Base-by-base conservation (phyloP, 352 stramenopile genomes). In the Phytophthora pluvialis region DNA sequence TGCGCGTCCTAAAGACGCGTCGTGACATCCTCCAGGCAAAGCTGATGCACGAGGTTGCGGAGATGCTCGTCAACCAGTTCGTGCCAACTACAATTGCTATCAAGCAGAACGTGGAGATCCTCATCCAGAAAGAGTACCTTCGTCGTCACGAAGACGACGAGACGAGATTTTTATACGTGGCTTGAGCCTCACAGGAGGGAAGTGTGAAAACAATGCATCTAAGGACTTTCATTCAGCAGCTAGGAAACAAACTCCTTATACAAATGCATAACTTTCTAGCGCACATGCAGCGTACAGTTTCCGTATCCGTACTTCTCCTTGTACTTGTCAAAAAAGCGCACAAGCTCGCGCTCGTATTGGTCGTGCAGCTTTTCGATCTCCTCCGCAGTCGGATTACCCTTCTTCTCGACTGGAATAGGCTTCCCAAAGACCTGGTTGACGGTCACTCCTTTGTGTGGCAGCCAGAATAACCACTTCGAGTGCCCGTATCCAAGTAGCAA, bases 81-180 rank as follows among this genome's bases (percentile, higher is more conserved):
- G 86, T 91, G 9, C 88, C 88, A 9, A 81, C 80, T 1, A 31
- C 64, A 0, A 73, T 68, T 0, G 71, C 74, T 21, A 77, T 95
- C 49, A 90, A 93, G 60, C 80, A 89, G 32, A 95, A 95, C 55
- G 65, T 95, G 21, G 81, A 92, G 28, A 89, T 94, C 44, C 73
- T 95, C 10, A 85, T 95, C 21, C 77, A 94, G 51, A 95, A 95
- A 66, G 88, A 95, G 35, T 95, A 92, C 35, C 35, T 94, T 25
- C 78, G 80, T 18, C 86, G 81, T 33, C 81, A 91, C 59, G 83
- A 92, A 10, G 75, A 66, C 13, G 76, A 90, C 46, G 54, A 84
- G 28, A 69, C 75, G 39, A 80, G 83, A 21, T 75, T 89, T 62
- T 50, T 91, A 11, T 94, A 94, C 46, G 83, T 94, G 21, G 86